Conservation (phyloP, 1,284 basidiomycete species). For the Tausonia pullulans region DNA sequence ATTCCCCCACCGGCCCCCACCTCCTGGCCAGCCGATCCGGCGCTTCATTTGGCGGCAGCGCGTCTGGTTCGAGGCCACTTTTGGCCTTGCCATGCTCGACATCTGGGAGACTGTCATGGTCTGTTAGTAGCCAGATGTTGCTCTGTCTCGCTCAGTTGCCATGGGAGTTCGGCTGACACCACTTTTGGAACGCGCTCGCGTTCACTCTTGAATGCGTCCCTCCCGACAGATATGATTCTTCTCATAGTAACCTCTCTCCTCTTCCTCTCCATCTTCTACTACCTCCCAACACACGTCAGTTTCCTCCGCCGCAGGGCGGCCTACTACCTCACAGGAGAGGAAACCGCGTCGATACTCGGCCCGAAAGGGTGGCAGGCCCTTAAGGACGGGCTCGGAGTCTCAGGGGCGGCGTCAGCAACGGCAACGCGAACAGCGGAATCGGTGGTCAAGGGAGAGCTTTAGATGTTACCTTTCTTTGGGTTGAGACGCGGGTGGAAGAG, state of each 20-base stretch:
- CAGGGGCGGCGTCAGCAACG: no score
- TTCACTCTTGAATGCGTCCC: not conserved
- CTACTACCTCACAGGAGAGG: constrained; percentile 36
- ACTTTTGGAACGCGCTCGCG: not conserved
- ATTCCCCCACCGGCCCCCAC: constrained; percentile 12
- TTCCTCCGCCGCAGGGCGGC: constrained; percentile 32
- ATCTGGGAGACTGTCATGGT: constrained; percentile 32
- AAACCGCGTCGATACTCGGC: constrained; percentile 17
- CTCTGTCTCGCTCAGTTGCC: not conserved
- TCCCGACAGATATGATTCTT: constrained; percentile 25
- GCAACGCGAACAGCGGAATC: no score
- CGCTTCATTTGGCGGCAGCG: constrained; percentile 11
- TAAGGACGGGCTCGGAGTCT: no score
- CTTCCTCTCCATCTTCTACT: constrained; percentile 32
- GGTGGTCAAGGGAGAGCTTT: no score
- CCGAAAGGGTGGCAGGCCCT: not conserved
- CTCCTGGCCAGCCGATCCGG: not conserved
- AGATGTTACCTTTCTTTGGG: no score
- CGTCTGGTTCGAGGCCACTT: constrained; percentile 28
- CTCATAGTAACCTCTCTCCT: constrained; percentile 29
- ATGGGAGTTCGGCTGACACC: no score
- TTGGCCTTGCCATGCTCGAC: constrained; percentile 33
- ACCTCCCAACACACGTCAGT: constrained; percentile 31
- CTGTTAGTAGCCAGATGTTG: constrained; percentile 23
- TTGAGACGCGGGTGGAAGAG: no score